Percentiles rank a stretch among this genome's conserved stretches.
These are phyloP conservation scores for Tuber melanosporum DNA, from an alignment of 495 filamentous ascomycete species.

Conservation along the genomic window DNA sequence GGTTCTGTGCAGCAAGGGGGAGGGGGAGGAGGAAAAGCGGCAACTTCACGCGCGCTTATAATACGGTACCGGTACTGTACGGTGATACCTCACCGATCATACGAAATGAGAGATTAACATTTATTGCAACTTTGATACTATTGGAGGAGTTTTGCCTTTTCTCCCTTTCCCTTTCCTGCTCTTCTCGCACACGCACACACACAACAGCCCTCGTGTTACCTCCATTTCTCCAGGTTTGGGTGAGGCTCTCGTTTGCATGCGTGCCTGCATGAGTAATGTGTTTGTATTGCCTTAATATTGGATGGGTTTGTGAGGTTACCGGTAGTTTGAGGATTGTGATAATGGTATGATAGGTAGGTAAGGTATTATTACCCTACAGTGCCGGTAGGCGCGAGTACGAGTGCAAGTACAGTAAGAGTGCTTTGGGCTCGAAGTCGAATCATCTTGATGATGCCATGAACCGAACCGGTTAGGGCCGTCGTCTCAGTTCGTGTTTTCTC, in stretches of 20 bases:
- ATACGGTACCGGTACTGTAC: not conserved
- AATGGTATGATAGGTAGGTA: not conserved
- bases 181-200: no score
- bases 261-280: not conserved
- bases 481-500: not conserved
- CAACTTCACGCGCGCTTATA: constrained; percentile 1
- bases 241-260: not conserved
- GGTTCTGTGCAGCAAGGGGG: no score
- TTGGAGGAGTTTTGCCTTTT: not conserved
- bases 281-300: not conserved
- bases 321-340: not conserved
- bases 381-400: not conserved
- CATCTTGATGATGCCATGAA: not conserved
- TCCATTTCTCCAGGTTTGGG: not conserved
- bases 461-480: not conserved
- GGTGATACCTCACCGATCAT: not conserved
- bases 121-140: not conserved
- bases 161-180: not conserved
- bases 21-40: not conserved
- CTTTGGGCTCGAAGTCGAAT: not conserved
- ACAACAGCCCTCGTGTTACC: no score
- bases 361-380: not conserved
- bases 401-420: not conserved
- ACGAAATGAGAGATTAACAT: not conserved
- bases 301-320: not conserved